These are phyloP conservation scores for Exutisphaerella laricina DNA, from an alignment of 2,329 filamentous ascomycete species.

Conservation along the genomic window DNA sequence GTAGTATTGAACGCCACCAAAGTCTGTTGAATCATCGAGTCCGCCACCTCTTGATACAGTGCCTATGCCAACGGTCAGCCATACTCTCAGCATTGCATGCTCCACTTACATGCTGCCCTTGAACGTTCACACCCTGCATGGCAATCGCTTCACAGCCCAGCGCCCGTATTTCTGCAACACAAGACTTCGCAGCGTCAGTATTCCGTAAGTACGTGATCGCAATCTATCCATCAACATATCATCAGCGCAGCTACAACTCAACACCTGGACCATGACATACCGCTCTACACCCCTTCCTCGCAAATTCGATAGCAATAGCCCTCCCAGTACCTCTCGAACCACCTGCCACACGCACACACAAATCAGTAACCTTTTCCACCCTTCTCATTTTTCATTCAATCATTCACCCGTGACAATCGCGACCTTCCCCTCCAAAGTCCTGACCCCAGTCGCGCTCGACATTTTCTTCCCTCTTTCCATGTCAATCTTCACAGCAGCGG, in stretches of 20 bases:
- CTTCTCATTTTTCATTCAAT: neutral
- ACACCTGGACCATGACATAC: too few species aligned
- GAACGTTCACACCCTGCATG: slow-evolving; percentile 39
- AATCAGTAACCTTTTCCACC: slow-evolving; percentile 19
- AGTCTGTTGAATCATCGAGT: slow-evolving; percentile 9
- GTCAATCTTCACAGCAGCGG: too few species aligned
- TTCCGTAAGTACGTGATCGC: slow-evolving; percentile 34
- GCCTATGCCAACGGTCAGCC: too few species aligned
- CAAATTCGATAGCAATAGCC: slow-evolving; percentile 45
- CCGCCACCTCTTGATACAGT: neutral
- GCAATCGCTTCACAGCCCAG: slow-evolving; percentile 29
- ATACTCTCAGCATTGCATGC: neutral
- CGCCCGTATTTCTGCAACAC: slow-evolving; percentile 30
- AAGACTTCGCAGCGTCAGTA: slow-evolving; percentile 6
- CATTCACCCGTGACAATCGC: slow-evolving; percentile 3
- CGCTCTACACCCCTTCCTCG: slow-evolving; percentile 41
- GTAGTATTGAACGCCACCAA: slow-evolving; percentile 10
- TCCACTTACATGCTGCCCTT: neutral
- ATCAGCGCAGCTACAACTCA: too few species aligned
- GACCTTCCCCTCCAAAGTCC: slow-evolving; percentile 5
- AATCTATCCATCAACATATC: slow-evolving; percentile 25
- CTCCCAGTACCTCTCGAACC: slow-evolving; percentile 47
- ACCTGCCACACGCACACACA: slow-evolving; percentile 37
- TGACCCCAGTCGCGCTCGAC: neutral
- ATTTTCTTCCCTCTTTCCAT: neutral